A percentile compares a stretch with the other conserved stretches of the same genome.
These are phyloP conservation scores for Psilocybe mexicana DNA, from an alignment of 1,284 basidiomycete genomes.

Conservation along the genomic window DNA sequence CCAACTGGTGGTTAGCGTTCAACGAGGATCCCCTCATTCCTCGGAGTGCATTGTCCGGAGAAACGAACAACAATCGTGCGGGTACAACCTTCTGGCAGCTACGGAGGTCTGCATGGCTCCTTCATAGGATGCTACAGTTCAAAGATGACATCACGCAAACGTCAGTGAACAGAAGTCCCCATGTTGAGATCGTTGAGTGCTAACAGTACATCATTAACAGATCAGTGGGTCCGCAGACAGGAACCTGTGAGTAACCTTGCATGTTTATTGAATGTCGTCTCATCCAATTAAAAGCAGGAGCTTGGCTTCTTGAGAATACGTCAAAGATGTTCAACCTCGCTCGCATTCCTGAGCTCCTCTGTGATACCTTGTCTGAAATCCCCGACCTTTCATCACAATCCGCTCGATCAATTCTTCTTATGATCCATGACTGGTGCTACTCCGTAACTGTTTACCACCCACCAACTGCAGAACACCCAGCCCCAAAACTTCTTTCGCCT, in stretches of 20 bases:
- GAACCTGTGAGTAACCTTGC: background rate
- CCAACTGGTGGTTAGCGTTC: slow-evolving; percentile 98
- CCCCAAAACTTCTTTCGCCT: slow-evolving; percentile 35
- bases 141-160: slow-evolving; percentile 62
- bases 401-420: slow-evolving; percentile 67
- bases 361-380: slow-evolving; percentile 61
- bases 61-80: slow-evolving; percentile 36
- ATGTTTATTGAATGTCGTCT: background rate
- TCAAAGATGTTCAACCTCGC: slow-evolving; percentile 75
- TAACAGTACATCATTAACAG: background rate
- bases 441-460: slow-evolving; percentile 67
- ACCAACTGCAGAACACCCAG: slow-evolving; percentile 19
- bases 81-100: slow-evolving; percentile 84
- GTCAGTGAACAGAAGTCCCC: slow-evolving; percentile 38
- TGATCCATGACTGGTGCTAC: slow-evolving; percentile 85
- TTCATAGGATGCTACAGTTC: slow-evolving; percentile 78
- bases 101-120: slow-evolving; percentile 83
- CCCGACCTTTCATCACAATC: slow-evolving; percentile 47
- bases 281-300: slow-evolving; percentile 38
- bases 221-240: slow-evolving; percentile 1
- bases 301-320: slow-evolving; percentile 63
- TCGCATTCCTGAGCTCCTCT: slow-evolving; percentile 67
- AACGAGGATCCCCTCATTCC: slow-evolving; percentile 61
- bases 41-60: slow-evolving; percentile 39
- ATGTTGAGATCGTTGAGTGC: background rate